Conservation (phyloP, 306 rosid genomes). For the Sicyos edulis region DNA sequence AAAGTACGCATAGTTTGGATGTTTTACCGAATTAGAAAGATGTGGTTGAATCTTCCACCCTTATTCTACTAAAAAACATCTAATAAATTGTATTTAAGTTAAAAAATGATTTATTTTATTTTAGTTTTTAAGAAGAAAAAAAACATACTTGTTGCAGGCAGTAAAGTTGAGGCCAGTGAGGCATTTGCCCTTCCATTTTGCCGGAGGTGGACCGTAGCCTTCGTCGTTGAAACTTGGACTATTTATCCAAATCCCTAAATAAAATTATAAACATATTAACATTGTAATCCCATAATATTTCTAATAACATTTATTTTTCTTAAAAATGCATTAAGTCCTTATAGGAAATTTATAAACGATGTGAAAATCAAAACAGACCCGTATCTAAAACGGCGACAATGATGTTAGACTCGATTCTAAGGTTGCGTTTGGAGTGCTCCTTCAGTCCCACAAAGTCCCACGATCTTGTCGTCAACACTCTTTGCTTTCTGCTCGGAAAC, state of each 20-base stretch:
- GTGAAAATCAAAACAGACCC: background rate
- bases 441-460: constrained; percentile 76
- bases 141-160: constrained; percentile 50
- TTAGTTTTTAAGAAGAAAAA: background rate
- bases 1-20: too few relatives aligned
- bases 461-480: constrained; percentile 66
- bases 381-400: constrained; percentile 69
- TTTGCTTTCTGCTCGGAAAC: constrained; percentile 42
- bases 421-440: constrained; percentile 22
- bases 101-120: background rate
- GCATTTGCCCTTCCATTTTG: constrained; percentile 73
- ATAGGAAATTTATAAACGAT: too few relatives aligned
- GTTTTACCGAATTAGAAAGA: too few relatives aligned
- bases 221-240: constrained; percentile 64
- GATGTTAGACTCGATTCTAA: constrained; percentile 41
- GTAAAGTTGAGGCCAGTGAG: constrained; percentile 50
- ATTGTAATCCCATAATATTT: background rate
- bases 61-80: too few relatives aligned
- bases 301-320: background rate
- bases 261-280: background rate
- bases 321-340: background rate
- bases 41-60: too few relatives aligned
- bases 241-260: constrained; percentile 49
- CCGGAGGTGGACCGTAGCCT: constrained; percentile 67
- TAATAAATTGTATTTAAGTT: too few relatives aligned